Evolutionary conservation across 306 rosid species (phyloP), one percentile per base, ranked within the genome.

Genomic region (Oemleria cerasiformis): DNA sequence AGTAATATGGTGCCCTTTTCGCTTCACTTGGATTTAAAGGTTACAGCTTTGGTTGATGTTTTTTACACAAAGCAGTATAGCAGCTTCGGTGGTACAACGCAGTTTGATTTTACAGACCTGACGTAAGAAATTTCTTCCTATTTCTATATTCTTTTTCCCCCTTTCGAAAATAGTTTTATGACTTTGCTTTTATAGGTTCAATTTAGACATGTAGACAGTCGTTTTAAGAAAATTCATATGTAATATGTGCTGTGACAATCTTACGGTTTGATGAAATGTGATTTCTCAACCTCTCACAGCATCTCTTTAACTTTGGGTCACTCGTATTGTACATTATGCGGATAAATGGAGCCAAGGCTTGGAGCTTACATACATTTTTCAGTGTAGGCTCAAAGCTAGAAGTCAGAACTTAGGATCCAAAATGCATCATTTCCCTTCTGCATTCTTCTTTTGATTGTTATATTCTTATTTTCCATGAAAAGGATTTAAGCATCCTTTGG

Each of bases 41-140:
- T 77, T 36, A 75, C 79, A 75, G n/a, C 41, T 67, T 65, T 84
- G 70, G 70, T 71, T 58, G 48, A n/a, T 78, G 74, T 71, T 80
- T 65, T 80, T 23, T 77, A 80, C 70, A 16, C 50, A 8, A 86
- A 84, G 73, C 75, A 69, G 40, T 87, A 81, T 78, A 92, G 88
- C 84, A 79, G 72, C 81, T 50, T 25, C 60, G 75, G 8, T 65
- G 81, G 77, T 72, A 55, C 81, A 71, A 9, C 79, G 36, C 76
- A 71, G 74, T 75, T 82, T 23, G 91, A 92, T 78, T 82, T 82
- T 70, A 84, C 88, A 15, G 97, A 92, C 82, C 80, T 92, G 68
- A 89, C 97, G 91, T 92, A 84, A 82, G 96, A 72, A 67, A 58
- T 47, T n/a, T 72, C 75, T 44, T 62, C 59, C 56, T 38, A 5